Percentiles rank a stretch among this genome's conserved stretches.
Conservation (phyloP, 129 eudicot genomes). For the Artemisia annua region DNA sequence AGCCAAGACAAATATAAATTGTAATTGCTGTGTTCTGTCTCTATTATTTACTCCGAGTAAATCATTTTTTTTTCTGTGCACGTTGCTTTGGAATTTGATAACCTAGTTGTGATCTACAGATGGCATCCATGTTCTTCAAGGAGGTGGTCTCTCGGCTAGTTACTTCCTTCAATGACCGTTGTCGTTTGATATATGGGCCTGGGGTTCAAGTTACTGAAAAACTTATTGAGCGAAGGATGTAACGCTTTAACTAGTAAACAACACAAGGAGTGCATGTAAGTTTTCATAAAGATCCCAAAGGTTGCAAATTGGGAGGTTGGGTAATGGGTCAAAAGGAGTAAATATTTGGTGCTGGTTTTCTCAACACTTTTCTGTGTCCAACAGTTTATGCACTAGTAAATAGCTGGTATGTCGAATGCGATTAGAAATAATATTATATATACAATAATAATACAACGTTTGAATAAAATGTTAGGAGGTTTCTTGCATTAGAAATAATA, state of each 20-base stretch:
- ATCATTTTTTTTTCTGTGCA: not conserved
- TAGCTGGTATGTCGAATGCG: not conserved
- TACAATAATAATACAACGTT: not conserved
- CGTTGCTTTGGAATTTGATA: not conserved
- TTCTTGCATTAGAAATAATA: not conserved
- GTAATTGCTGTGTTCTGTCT: not conserved
- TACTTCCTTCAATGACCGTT: conserved; percentile 68
- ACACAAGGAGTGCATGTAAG: conserved; percentile 1
- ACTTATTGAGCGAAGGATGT: conserved; percentile 23
- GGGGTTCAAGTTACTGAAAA: conserved; percentile 53
- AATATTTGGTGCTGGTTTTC: not conserved
- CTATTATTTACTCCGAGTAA: not conserved
- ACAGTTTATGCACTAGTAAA: not conserved
- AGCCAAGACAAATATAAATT: not conserved
- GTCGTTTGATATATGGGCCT: conserved; percentile 82
- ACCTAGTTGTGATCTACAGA: conserved; percentile 39
- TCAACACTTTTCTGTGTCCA: not conserved
- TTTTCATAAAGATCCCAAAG: not conserved
- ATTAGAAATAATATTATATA: not conserved
- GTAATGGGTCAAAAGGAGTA: not conserved
- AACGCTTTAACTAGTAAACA: conserved; percentile 21
- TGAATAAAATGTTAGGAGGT: not conserved
- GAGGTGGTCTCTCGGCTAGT: conserved; percentile 86
- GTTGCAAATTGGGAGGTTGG: not conserved
- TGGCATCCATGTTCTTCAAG: conserved; percentile 86